Evolutionary conservation across 345 rosid species (phyloP), one percentile per base, ranked within the genome.

Genomic region (Corymbia maculata): DNA sequence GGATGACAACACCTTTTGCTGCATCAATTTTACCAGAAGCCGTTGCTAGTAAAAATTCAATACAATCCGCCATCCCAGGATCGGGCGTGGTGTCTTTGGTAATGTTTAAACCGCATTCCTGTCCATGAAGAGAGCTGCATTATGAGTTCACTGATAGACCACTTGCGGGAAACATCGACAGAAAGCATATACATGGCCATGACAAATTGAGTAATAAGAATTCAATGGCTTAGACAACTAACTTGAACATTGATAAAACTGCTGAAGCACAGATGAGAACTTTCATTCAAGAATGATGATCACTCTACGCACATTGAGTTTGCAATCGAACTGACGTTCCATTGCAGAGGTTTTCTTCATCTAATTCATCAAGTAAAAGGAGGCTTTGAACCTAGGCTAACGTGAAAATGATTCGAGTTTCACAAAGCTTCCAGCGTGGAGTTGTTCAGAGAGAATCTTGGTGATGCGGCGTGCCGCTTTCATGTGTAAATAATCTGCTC

Each of bases 11-110:
- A 94, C 94, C 98, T 93, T 95, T 97, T 70, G 93, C 91, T 88
- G 97, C 99, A 92, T 94, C 99, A 85, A 97, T 94, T 91, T 95
- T 95, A 88, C 99, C 99, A 24, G 98, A 97, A 79, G 99, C 97
- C 85, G 99, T 95, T 47, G 98, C 98, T 89, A 98, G 87, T 92
- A 97, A 93, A 91, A 97, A 98, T 87, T 97, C 98, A 22, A 95
- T 97, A 89, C 94, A 95, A 92, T 89, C 96, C 57, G 90, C 89
- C 42, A 98, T 95, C 86, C 97, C 97, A 82, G 95, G 90, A 89
- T 93, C 94, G 87, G 90, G 89, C 88, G 88, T 87, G 85, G 91
- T 87, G 86, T 94, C 98, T 86, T 94, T 90, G 86, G 91, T 91
- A 55, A 91, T 91, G 87, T 95, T 97, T 52, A 90, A 89, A 87